Evolutionary conservation across 257 asterid genomes (phyloP).

Genomic region (Rubia yunnanensis): DNA sequence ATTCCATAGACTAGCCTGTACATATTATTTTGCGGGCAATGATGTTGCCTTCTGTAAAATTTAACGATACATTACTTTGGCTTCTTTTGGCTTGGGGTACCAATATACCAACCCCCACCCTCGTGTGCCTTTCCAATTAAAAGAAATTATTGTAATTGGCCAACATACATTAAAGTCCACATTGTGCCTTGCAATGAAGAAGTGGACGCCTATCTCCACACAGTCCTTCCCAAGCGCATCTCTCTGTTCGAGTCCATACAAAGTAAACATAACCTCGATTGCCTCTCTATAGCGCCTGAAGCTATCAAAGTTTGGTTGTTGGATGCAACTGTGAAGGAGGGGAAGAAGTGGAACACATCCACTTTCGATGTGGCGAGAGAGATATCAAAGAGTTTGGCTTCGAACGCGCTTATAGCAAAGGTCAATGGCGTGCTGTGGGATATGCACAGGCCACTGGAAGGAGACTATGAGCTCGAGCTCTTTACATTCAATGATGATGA

Average conservation of each 20-base stretch:
- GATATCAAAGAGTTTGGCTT: slow-evolving; percentile 89
- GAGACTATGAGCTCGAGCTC: slow-evolving; percentile 69
- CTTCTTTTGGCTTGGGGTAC: too few species aligned
- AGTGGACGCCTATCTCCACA: slow-evolving; percentile 49
- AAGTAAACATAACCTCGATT: slow-evolving; percentile 34
- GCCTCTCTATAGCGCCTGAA: slow-evolving; percentile 56
- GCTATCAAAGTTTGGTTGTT: slow-evolving; percentile 53
- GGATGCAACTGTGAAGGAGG: slow-evolving; percentile 76
- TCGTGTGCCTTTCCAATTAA: too few species aligned
- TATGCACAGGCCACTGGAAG: slow-evolving; percentile 81
- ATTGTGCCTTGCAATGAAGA: slow-evolving; percentile 55
- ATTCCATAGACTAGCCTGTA: too few species aligned
- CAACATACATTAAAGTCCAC: too few species aligned
- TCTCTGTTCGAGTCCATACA: slow-evolving; percentile 45
- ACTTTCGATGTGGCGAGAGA: slow-evolving; percentile 84
- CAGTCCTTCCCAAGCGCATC: slow-evolving; percentile 60
- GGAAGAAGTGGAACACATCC: slow-evolving; percentile 78
- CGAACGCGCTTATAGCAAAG: slow-evolving; percentile 73
- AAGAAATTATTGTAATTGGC: too few species aligned
- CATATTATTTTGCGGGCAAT: too few species aligned
- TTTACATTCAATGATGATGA: slow-evolving; percentile 76
- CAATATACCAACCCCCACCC: too few species aligned
- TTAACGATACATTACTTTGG: too few species aligned
- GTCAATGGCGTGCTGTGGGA: slow-evolving; percentile 85
- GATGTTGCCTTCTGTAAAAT: too few species aligned